Evolutionary conservation across 2,329 filamentous ascomycete genomes (phyloP).

Genomic region (Phoma herbarum): DNA sequence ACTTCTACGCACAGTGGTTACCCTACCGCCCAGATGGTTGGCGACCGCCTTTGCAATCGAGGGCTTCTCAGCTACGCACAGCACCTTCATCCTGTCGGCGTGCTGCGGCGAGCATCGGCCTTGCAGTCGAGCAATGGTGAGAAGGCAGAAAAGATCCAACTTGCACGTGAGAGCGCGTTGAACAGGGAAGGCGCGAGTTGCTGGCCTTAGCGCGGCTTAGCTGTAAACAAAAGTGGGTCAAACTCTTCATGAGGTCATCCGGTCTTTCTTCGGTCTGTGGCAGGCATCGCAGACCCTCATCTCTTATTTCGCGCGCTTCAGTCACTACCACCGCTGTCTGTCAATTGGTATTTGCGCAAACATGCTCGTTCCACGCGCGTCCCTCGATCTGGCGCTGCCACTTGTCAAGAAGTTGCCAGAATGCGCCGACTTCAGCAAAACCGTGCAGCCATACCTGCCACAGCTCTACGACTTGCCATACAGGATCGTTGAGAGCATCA

Average conservation of each 20-base stretch:
- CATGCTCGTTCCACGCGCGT: constrained; percentile 56
- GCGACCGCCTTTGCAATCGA: constrained; percentile 96
- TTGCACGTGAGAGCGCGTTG: constrained; percentile 50
- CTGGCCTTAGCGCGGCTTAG: constrained; percentile 12
- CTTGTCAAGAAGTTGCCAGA: constrained; percentile 74
- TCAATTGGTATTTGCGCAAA: not conserved
- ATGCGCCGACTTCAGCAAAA: constrained; percentile 77
- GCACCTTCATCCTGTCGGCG: constrained; percentile 58
- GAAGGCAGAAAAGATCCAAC: constrained; percentile 17
- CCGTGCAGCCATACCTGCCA: constrained; percentile 80
- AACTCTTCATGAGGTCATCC: constrained; percentile 36
- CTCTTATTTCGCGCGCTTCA: not conserved
- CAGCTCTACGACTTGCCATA: constrained; percentile 60
- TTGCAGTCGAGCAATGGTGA: constrained; percentile 1
- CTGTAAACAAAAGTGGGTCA: constrained; percentile 19
- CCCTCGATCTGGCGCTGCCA: constrained; percentile 65
- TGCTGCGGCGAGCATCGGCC: constrained; percentile 17
- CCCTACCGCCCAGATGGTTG: constrained; percentile 83
- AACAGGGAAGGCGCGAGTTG: constrained; percentile 31
- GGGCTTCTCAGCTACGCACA: constrained; percentile 87
- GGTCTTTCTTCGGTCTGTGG: not conserved
- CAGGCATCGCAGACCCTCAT: constrained; percentile 1
- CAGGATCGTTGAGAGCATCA: constrained; percentile 63
- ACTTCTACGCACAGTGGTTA: constrained; percentile 66
- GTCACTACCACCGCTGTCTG: not conserved